Evolutionary conservation across 208 protist species (phyloP).

Genomic region (Lotmaria passim): DNA sequence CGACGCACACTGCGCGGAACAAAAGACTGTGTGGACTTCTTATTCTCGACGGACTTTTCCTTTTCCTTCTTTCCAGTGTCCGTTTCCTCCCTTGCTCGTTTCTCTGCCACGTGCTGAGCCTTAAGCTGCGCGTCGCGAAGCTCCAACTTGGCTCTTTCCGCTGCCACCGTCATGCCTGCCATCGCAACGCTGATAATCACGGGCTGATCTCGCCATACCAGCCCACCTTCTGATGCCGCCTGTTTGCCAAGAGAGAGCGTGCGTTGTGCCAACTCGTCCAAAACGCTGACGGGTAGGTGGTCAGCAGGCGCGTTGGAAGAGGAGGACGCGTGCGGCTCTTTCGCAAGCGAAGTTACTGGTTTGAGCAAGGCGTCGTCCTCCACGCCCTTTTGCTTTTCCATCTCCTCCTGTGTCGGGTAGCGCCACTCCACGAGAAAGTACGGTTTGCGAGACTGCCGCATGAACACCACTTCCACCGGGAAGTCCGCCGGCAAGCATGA

Average conservation of each 20-base stretch:
- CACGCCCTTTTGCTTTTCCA: conserved; percentile 24
- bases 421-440: conserved; percentile 87
- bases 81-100: conserved; percentile 22
- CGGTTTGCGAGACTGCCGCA: conserved; percentile 69
- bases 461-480: conserved; percentile 76
- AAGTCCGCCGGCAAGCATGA: conserved; percentile 41
- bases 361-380: conserved; percentile 7
- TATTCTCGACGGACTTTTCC: neutral
- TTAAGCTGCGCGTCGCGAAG: conserved; percentile 46
- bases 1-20: conserved; percentile 60
- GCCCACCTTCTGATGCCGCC: neutral
- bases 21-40: conserved; percentile 36
- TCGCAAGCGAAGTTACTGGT: conserved; percentile 4
- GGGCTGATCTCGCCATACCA: conserved; percentile 51
- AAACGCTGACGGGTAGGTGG: too few species aligned
- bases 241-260: conserved; percentile 35
- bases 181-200: conserved; percentile 53
- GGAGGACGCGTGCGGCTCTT: neutral
- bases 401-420: conserved; percentile 48
- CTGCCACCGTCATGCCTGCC: conserved; percentile 52
- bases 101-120: conserved; percentile 31
- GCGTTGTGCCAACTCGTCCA: conserved; percentile 17
- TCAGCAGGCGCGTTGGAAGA: neutral
- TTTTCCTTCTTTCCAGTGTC: neutral
- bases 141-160: conserved; percentile 59